Percentiles rank a stretch among this genome's conserved stretches.
These are phyloP conservation scores for Podospora fimiseda DNA, from an alignment of 495 filamentous ascomycete species.

Conservation along the genomic window DNA sequence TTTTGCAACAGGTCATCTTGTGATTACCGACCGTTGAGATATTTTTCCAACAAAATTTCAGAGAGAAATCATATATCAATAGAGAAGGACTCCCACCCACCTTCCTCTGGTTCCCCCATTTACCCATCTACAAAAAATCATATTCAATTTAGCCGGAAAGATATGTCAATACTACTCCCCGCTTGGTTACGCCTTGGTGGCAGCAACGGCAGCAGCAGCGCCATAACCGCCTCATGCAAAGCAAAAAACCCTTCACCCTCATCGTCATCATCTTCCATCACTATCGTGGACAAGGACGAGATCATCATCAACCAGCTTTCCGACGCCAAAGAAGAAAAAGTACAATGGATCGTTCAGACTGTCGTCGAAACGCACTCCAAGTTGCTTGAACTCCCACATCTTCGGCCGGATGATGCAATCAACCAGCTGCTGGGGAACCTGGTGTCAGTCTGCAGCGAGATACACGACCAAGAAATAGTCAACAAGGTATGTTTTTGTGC, in stretches of 20 bases:
- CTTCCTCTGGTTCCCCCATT: too few relatives aligned
- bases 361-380: slow-evolving; percentile 18
- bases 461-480: slow-evolving; percentile 17
- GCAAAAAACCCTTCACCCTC: slow-evolving; percentile 10
- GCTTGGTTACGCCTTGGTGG: neutral
- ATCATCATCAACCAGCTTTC: slow-evolving; percentile 5
- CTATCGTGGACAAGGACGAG: slow-evolving; percentile 22
- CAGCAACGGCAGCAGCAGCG: slow-evolving; percentile 2
- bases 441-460: slow-evolving; percentile 21
- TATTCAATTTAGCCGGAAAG: neutral
- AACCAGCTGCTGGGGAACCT: slow-evolving; percentile 22
- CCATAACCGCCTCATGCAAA: neutral
- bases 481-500: slow-evolving; percentile 11
- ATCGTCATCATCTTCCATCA: slow-evolving; percentile 15
- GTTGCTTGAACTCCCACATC: slow-evolving; percentile 15
- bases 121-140: neutral
- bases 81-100: too few relatives aligned
- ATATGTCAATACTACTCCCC: neutral
- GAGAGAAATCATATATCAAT: too few relatives aligned
- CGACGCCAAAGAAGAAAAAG: slow-evolving; percentile 7
- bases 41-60: too few relatives aligned
- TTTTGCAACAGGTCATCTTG: neutral
- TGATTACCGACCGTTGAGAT: too few relatives aligned
- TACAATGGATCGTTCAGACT: slow-evolving; percentile 7
- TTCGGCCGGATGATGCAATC: slow-evolving; percentile 14